Conservation (phyloP, 148 eudicot genomes). For the Drosera capensis region DNA sequence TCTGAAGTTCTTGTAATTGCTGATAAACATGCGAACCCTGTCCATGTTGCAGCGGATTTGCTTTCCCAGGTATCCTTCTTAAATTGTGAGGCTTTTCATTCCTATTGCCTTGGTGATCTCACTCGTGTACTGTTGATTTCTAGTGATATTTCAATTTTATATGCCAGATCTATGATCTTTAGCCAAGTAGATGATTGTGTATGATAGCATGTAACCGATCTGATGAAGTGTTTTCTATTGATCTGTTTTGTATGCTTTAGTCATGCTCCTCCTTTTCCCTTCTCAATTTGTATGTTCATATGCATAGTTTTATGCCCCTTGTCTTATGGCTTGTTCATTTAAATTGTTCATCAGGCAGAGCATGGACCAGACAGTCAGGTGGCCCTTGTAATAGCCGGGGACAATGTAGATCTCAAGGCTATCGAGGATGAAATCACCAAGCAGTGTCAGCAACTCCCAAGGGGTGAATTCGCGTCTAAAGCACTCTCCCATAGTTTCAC, state of each 20-base stretch:
- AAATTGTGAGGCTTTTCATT: not conserved
- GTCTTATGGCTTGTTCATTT: conserved; percentile 4
- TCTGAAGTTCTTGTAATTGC: conserved; percentile 98
- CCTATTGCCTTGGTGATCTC: not conserved
- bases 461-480: conserved; percentile 75
- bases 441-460: conserved; percentile 82
- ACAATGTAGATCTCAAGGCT: conserved; percentile 47
- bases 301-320: not conserved
- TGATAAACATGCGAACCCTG: conserved; percentile 79
- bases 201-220: no score
- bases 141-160: no score
- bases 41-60: conserved; percentile 87
- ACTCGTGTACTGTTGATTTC: no score
- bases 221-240: no score
- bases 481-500: conserved; percentile 84
- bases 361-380: conserved; percentile 99
- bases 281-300: not conserved
- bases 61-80: conserved; percentile 63
- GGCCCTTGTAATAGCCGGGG: conserved; percentile 87
- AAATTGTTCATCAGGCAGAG: conserved; percentile 86
- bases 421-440: conserved; percentile 64
- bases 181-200: no score
- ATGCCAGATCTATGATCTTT: no score
- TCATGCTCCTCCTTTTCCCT: not conserved
- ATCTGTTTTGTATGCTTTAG: no score